Evolutionary conservation across 2,329 filamentous ascomycete species (phyloP), one percentile per base, ranked within the genome.

Genomic region (Clarireedia sp.): DNA sequence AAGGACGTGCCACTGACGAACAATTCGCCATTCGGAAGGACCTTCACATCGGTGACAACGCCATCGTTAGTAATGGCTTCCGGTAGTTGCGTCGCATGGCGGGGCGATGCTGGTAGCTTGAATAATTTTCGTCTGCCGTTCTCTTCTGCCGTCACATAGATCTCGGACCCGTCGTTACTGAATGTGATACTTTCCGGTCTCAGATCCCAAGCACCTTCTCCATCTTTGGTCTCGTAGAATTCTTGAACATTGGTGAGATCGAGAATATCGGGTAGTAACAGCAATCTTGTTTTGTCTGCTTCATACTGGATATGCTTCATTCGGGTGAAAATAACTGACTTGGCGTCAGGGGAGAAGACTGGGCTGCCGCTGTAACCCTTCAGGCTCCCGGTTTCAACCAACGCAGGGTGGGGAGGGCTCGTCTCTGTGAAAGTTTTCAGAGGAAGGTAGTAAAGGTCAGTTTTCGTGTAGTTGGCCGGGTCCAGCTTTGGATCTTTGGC

Each of bases 221-320:
- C 82, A 62, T 87, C 81, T 3, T 77, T 69, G 0, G 81, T 81
- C 57, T 78, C 72, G 63, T 81, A 86, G 58, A 85, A 83, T 63
- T 85, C 81, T 59, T 82, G 75, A 12, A 83, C 78, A 57, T 79
- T 78, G 57, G 73, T 73, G 9, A 83, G 71, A 57, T 83, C 77
- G 14, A 68, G 69, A 48, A 88, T 73, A 62, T 89, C 78, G 1
- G 81, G 78, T 6, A 89, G 69, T 2, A 89, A 71, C 59, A 90
- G 72, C 3, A 90, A 73, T 45, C 83, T 79, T 45, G 85, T 79
- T 69, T 87, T 87, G 72, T 96, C 90, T 16, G 86, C 81, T 70
- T 96, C 90, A 68, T 96, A 95, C 57, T 86, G 82, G 51, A 81
- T 77, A 9, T 79, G 79, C 60, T 80, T 79, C 90, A 95, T 95